Evolutionary conservation across 1,139 yeast genomes (phyloP).

Genomic region (Keqinozyma sinolaborantium): DNA sequence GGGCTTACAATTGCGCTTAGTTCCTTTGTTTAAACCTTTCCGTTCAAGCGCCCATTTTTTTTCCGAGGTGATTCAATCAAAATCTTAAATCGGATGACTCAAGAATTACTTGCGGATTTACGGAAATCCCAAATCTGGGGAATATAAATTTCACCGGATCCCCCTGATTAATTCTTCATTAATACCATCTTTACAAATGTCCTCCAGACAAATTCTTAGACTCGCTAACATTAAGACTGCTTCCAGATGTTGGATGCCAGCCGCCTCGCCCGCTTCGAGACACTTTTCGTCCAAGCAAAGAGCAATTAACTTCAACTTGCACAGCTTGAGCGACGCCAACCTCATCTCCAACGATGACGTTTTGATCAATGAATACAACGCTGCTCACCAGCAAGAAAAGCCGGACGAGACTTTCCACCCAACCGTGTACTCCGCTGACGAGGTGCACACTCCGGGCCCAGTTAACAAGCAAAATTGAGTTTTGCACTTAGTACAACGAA

Average conservation of each 20-base stretch:
- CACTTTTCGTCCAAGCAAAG: constrained; percentile 39
- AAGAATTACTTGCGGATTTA: constrained; percentile 4
- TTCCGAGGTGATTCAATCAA: no score
- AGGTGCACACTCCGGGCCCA: constrained; percentile 45
- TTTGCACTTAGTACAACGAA: no score
- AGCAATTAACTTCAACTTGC: constrained; percentile 29
- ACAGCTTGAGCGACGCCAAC: constrained; percentile 26
- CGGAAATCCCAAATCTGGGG: constrained; percentile 8
- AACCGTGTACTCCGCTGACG: constrained; percentile 38
- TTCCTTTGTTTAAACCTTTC: no score
- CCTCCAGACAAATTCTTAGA: constrained; percentile 29
- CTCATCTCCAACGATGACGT: constrained; percentile 38
- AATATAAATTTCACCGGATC: constrained; percentile 1
- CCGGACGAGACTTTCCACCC: constrained; percentile 39
- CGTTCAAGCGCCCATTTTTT: no score
- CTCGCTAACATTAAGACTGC: constrained; percentile 41
- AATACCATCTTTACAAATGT: constrained; percentile 16
- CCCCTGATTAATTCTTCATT: constrained; percentile 1
- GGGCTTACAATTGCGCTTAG: no score
- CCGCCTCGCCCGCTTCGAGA: constrained; percentile 12
- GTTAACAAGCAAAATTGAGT: constrained; percentile 26
- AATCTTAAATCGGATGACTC: constrained; percentile 2
- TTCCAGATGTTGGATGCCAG: constrained; percentile 45
- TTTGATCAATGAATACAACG: constrained; percentile 13
- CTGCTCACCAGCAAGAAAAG: constrained; percentile 11